phyloP scores from a whole-genome alignment of 306 rosid genomes.

The Quercus robur region DNA sequence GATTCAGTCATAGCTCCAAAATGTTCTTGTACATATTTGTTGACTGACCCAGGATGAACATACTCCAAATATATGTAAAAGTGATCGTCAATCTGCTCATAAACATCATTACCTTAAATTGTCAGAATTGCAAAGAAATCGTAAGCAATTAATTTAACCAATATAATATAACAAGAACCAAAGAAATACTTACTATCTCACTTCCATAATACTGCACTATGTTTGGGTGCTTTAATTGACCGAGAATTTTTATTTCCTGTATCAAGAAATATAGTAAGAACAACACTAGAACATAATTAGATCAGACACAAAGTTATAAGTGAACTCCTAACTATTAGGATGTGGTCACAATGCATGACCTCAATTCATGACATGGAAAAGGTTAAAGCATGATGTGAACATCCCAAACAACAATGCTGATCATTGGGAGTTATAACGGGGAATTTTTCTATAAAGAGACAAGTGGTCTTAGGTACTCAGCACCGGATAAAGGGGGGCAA shows the following conservation, averaged over 20 bases:
- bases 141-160: conserved; percentile 4
- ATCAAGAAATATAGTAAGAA: conserved; percentile 24
- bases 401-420: not conserved
- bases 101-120: not conserved
- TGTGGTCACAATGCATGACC: not conserved
- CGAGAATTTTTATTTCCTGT: conserved; percentile 87
- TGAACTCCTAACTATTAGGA: not conserved
- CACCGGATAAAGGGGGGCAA: not conserved
- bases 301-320: not conserved
- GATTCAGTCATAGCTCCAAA: conserved; percentile 93
- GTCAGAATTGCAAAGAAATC: conserved; percentile 1
- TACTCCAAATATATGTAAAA: conserved; percentile 89
- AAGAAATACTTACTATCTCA: conserved; percentile 56
- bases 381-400: not conserved
- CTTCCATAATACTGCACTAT: conserved; percentile 90
- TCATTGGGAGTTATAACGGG: not conserved
- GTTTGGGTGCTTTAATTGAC: conserved; percentile 71
- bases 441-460: not conserved
- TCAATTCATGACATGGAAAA: not conserved
- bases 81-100: conserved; percentile 63
- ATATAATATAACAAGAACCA: conserved; percentile 15
- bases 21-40: conserved; percentile 86
- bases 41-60: conserved; percentile 91
- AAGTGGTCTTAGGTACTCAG: not conserved
- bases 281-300: conserved; percentile 1